These are phyloP conservation scores for Trypethelium eluteriae DNA, from an alignment of 495 filamentous ascomycete genomes.

Conservation along the genomic window DNA sequence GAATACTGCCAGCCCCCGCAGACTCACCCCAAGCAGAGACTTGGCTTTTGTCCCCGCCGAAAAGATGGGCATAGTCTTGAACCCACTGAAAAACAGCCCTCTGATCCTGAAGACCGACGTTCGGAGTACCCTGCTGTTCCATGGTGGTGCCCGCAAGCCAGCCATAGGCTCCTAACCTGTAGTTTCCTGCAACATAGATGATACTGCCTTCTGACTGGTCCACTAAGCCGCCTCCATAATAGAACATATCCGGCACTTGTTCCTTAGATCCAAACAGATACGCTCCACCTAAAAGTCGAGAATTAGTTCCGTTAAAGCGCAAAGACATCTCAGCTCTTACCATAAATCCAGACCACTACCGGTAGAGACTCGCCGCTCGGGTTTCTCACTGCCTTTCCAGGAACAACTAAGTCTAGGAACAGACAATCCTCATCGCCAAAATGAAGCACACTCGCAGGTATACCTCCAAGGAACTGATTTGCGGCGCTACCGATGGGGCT, in stretches of 20 bases:
- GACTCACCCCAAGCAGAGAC: neutral
- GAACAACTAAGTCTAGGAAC: neutral
- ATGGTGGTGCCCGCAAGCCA: neutral
- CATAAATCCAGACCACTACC: neutral
- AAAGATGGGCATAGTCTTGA: neutral
- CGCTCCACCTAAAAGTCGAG: neutral
- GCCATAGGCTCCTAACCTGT: neutral
- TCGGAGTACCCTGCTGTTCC: neutral
- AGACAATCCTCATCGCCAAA: neutral
- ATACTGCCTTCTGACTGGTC: neutral
- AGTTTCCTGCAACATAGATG: neutral
- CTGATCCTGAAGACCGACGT: neutral
- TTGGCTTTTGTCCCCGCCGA: neutral
- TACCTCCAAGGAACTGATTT: neutral
- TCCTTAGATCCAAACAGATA: neutral
- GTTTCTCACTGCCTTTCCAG: neutral
- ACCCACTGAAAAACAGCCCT: neutral
- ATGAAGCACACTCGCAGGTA: neutral
- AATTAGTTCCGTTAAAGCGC: neutral
- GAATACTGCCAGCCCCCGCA: neutral
- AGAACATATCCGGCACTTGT: neutral
- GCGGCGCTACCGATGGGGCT: neutral
- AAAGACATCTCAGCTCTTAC: neutral
- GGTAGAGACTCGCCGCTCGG: neutral
- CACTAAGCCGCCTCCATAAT: neutral